Evolutionary conservation across 139 green algal species (phyloP).

Genomic region (Chlorella sp.): DNA sequence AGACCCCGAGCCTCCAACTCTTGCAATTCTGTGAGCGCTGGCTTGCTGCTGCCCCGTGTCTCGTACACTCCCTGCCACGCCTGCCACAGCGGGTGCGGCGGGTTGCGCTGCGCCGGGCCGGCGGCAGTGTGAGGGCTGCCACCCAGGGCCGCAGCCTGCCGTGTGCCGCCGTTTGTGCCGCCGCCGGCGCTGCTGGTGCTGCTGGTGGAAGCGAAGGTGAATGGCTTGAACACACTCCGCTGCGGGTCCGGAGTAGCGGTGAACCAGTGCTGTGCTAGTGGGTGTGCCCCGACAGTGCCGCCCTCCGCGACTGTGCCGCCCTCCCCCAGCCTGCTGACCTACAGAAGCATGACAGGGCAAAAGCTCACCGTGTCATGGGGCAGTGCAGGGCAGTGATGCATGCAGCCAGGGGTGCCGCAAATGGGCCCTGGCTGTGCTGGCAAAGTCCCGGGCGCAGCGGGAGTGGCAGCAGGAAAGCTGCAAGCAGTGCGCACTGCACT

Average conservation of each 20-base stretch:
- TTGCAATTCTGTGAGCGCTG: not conserved
- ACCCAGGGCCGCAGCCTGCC: too few relatives aligned
- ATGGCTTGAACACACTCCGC: constrained; percentile 39
- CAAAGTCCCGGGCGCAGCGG: not conserved
- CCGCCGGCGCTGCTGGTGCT: not conserved
- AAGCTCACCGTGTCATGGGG: not conserved
- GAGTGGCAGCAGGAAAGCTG: too few relatives aligned
- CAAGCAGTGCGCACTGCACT: not conserved
- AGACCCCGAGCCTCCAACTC: constrained; percentile 14
- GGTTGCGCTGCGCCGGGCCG: not conserved
- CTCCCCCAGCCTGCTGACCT: constrained; percentile 31
- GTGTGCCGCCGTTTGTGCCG: not conserved
- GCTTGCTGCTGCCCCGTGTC: not conserved
- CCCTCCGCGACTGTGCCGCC: not conserved
- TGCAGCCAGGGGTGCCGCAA: not conserved
- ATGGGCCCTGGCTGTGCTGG: not conserved
- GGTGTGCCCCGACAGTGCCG: not conserved
- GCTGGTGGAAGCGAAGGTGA: constrained; percentile 5
- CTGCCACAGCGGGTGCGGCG: constrained; percentile 29
- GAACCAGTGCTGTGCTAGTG: constrained; percentile 36
- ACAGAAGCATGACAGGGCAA: not conserved
- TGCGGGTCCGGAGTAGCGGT: constrained; percentile 38
- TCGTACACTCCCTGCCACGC: constrained; percentile 31
- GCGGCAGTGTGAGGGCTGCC: constrained; percentile 12
- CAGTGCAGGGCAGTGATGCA: not conserved